phyloP scores from a whole-genome alignment of 495 filamentous ascomycete species.

The Penicillium chermesinum region DNA sequence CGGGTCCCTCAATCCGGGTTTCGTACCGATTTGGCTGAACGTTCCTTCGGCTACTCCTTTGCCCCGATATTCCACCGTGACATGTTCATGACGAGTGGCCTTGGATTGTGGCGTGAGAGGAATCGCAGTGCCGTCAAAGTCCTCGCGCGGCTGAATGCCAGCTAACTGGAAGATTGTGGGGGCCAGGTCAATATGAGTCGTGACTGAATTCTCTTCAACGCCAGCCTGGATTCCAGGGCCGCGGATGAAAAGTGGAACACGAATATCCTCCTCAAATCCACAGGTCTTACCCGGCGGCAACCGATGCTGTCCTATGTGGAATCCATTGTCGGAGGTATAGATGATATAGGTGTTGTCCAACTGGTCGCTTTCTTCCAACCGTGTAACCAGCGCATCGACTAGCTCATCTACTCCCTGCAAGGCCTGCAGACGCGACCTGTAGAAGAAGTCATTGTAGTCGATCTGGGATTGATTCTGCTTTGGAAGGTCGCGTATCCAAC shows the following conservation, averaged over 20 bases:
- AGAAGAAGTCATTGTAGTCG: constrained; percentile 64
- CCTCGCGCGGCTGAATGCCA: constrained; percentile 40
- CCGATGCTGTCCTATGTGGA: constrained; percentile 70
- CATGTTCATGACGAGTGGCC: constrained; percentile 54
- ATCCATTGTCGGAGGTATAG: constrained; percentile 71
- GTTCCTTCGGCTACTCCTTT: constrained; percentile 46
- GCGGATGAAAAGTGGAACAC: constrained; percentile 59
- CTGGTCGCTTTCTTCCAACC: constrained; percentile 46
- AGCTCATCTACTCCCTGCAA: constrained; percentile 68
- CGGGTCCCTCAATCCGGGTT: background rate
- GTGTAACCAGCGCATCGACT: constrained; percentile 51
- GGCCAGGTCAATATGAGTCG: constrained; percentile 64
- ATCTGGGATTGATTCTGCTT: constrained; percentile 50
- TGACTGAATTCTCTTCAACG: constrained; percentile 48
- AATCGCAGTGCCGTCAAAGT: constrained; percentile 58
- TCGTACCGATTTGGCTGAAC: constrained; percentile 26
- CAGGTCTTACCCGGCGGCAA: constrained; percentile 66
- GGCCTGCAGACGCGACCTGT: constrained; percentile 56
- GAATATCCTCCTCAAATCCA: constrained; percentile 70
- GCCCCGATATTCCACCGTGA: constrained; percentile 65
- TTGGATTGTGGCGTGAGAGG: constrained; percentile 36
- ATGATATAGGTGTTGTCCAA: constrained; percentile 67
- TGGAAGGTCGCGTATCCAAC: constrained; percentile 54
- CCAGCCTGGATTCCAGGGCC: constrained; percentile 52
- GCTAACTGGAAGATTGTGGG: constrained; percentile 57